Conservation (phyloP, 2,329 filamentous ascomycete genomes). For the Basipetospora chlamydospora region DNA sequence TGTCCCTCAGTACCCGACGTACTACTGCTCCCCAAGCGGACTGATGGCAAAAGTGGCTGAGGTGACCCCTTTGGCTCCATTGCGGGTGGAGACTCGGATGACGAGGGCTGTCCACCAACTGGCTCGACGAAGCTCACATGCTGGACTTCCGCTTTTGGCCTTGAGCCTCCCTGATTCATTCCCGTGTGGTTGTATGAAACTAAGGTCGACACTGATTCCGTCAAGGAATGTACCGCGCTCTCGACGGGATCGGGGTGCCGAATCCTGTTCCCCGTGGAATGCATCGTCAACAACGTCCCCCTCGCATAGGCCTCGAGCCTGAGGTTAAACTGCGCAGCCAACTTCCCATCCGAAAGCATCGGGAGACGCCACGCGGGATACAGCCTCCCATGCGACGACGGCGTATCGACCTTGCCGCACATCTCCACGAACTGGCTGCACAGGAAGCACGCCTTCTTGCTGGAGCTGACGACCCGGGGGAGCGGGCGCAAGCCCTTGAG, state of each 20-base stretch:
- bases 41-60: no score
- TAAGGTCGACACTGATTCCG: no score
- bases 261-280: not conserved
- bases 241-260: not conserved
- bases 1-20: no score
- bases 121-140: no score
- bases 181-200: no score
- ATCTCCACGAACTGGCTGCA: constrained; percentile 31
- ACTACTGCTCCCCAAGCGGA: no score
- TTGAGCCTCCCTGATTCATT: no score
- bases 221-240: not conserved
- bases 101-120: no score
- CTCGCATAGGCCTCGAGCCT: not conserved
- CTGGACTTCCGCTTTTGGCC: no score
- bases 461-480: constrained; percentile 30
- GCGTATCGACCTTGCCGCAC: constrained; percentile 24
- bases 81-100: no score
- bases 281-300: not conserved
- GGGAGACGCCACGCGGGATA: constrained; percentile 32
- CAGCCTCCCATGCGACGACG: constrained; percentile 26
- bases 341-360: not conserved
- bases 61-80: no score
- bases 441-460: constrained; percentile 35
- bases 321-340: not conserved
- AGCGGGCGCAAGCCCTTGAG: constrained; percentile 11